Evolutionary conservation across 306 rosid genomes (phyloP).

Genomic region (Comarum palustre): DNA sequence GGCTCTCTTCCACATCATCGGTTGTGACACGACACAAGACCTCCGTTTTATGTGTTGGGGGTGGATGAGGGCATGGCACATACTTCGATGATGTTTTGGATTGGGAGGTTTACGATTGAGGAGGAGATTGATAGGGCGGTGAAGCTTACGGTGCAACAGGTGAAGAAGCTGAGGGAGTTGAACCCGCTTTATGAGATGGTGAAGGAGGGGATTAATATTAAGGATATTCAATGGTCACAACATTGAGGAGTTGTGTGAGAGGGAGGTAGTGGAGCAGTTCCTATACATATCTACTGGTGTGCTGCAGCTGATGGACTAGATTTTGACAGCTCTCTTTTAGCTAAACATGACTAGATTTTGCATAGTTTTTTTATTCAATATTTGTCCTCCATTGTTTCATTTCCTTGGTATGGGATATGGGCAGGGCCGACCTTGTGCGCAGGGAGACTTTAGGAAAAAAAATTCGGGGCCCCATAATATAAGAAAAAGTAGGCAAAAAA

Average conservation of each 20-base stretch:
- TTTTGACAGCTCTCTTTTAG: neutral
- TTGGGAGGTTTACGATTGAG: constrained; percentile 90
- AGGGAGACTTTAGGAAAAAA: too few species aligned
- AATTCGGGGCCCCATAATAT: too few species aligned
- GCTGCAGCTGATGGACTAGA: neutral
- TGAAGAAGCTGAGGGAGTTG: constrained; percentile 90
- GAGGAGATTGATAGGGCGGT: constrained; percentile 81
- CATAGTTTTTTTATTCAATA: neutral
- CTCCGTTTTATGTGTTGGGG: constrained; percentile 57
- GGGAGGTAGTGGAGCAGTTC: neutral
- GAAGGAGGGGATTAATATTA: constrained; percentile 78
- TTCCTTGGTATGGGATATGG: neutral
- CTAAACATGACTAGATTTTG: neutral
- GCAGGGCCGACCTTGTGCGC: too few species aligned
- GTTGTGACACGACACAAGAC: too few species aligned
- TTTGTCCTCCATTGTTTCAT: neutral
- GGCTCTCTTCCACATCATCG: too few species aligned
- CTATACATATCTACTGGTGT: neutral
- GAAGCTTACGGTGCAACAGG: constrained; percentile 69
- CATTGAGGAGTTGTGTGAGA: constrained; percentile 40
- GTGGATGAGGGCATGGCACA: constrained; percentile 99
- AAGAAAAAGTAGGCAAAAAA: too few species aligned
- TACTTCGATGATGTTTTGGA: constrained; percentile 91
- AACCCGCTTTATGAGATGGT: constrained; percentile 98
- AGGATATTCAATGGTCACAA: constrained; percentile 85